A percentile compares a stretch with the other conserved stretches of the same genome.
These are phyloP conservation scores for Lactifluus volemus DNA, from an alignment of 768 basidiomycete genomes.

Conservation along the genomic window DNA sequence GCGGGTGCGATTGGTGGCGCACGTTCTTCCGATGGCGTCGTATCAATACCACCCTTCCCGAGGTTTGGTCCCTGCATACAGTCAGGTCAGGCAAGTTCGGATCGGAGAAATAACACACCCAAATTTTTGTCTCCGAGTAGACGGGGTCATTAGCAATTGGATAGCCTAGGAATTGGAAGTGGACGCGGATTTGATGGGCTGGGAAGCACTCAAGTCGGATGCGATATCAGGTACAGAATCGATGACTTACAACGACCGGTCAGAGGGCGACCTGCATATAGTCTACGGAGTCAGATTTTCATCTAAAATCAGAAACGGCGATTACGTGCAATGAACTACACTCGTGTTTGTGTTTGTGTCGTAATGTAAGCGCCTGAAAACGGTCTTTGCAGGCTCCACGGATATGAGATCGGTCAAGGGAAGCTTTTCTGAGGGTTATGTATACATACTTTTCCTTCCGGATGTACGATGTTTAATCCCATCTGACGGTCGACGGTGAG, in stretches of 20 bases:
- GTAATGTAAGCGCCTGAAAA: conserved; percentile 77
- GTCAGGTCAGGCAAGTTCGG: neutral
- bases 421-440: neutral
- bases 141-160: conserved; percentile 95
- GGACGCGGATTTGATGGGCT: conserved; percentile 98
- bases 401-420: neutral
- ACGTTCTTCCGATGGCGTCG: conserved; percentile 57
- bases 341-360: conserved; percentile 74
- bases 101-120: conserved; percentile 38
- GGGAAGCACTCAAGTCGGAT: neutral
- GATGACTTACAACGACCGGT: conserved; percentile 81
- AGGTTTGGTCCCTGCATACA: conserved; percentile 50
- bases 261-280: conserved; percentile 60
- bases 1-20: conserved; percentile 48
- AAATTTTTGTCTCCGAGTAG: conserved; percentile 73
- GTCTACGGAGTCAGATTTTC: conserved; percentile 2
- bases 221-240: neutral
- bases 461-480: conserved; percentile 93
- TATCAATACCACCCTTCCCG: conserved; percentile 77
- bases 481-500: conserved; percentile 93
- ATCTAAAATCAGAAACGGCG: neutral
- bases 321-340: conserved; percentile 67
- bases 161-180: conserved; percentile 88
- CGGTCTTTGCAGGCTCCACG: conserved; percentile 71
- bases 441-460: conserved; percentile 74